Percentiles rank a stretch among this genome's conserved stretches.
phyloP scores from a whole-genome alignment of 495 filamentous ascomycete genomes.

The Entonaema liquescens region DNA sequence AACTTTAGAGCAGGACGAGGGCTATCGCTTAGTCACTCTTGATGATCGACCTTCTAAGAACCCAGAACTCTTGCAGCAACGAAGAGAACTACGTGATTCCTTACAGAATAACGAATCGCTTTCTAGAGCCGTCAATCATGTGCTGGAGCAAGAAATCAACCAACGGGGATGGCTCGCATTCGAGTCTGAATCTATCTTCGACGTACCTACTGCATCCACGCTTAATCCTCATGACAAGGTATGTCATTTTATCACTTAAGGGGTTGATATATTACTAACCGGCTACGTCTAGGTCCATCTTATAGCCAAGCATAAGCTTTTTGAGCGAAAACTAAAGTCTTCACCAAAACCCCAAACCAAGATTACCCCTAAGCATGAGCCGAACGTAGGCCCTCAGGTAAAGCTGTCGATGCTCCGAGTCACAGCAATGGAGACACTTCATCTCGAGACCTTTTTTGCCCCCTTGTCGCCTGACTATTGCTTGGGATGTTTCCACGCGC shows the following conservation, averaged over 20 bases:
- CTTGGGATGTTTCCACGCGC: constrained; percentile 1
- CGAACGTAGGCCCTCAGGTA: background rate
- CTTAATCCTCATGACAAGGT: constrained; percentile 20
- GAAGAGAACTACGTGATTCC: background rate
- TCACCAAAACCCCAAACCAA: background rate
- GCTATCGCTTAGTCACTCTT: constrained; percentile 14
- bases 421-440: background rate
- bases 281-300: constrained; percentile 27
- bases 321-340: background rate
- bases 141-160: constrained; percentile 34
- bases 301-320: constrained; percentile 23
- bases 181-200: constrained; percentile 5
- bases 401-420: constrained; percentile 27
- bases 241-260: background rate
- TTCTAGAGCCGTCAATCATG: background rate
- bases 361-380: constrained; percentile 6
- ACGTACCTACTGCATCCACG: constrained; percentile 4
- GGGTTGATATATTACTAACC: background rate
- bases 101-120: background rate
- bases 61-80: background rate
- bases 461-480: constrained; percentile 5
- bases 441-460: constrained; percentile 5
- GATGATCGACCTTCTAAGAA: constrained; percentile 12
- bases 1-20: background rate
- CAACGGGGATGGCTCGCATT: constrained; percentile 19